phyloP scores from a whole-genome alignment of 768 basidiomycete genomes.

The Termitomyces sp. region DNA sequence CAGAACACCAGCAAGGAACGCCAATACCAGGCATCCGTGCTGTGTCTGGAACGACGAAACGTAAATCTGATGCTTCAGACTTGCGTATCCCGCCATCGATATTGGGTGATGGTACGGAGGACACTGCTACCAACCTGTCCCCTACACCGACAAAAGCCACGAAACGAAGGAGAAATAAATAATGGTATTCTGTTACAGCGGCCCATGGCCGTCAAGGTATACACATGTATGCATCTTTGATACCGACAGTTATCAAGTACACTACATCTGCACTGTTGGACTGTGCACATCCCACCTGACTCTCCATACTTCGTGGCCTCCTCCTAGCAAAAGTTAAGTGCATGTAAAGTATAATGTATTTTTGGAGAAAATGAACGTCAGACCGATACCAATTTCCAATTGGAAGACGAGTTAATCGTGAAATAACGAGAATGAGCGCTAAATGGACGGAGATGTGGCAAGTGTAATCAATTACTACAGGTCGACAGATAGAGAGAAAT shows the following conservation, averaged over 20 bases:
- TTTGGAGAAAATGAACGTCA: conserved; percentile 4
- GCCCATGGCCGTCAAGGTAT: neutral
- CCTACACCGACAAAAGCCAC: conserved; percentile 3
- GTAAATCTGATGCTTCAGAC: conserved; percentile 15
- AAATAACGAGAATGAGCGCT: neutral
- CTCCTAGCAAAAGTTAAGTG: conserved; percentile 6
- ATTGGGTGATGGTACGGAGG: neutral
- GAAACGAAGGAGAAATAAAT: conserved; percentile 18
- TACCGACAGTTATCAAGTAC: neutral
- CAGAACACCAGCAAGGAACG: conserved; percentile 3
- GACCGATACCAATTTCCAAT: neutral
- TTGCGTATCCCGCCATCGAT: neutral
- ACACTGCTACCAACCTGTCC: neutral
- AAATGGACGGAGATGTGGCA: neutral
- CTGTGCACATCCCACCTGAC: neutral
- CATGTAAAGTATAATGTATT: conserved; percentile 17
- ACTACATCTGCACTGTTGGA: neutral
- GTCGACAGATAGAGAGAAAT: neutral
- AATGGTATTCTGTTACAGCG: neutral
- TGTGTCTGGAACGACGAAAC: conserved; percentile 8
- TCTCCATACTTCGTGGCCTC: neutral
- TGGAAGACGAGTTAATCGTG: neutral
- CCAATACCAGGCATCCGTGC: conserved; percentile 9
- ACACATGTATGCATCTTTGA: neutral
- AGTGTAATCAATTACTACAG: neutral